Conservation (phyloP, 208 protist genomes). For the Vickermania ingenoplastis region DNA sequence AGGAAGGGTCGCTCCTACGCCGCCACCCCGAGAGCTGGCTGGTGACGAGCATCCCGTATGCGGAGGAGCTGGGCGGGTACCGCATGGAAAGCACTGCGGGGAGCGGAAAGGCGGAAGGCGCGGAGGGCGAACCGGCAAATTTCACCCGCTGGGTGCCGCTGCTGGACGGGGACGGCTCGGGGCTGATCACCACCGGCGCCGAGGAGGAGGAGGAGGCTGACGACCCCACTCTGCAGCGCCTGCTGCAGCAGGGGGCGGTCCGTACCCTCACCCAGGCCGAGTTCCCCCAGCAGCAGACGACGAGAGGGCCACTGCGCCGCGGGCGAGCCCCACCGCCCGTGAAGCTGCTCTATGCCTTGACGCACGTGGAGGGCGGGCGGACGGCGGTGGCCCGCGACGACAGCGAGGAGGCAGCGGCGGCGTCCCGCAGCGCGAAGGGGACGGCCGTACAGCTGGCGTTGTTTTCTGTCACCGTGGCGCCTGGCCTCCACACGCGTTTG, state of each 20-base stretch:
- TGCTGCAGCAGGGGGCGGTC: neutral
- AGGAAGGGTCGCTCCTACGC: no score
- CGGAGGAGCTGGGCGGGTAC: neutral
- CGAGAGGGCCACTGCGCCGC: neutral
- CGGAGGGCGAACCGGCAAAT: no score
- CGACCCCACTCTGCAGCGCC: neutral
- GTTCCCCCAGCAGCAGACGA: neutral
- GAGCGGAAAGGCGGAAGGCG: no score
- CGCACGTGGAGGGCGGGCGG: slow-evolving; percentile 4
- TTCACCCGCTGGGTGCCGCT: neutral
- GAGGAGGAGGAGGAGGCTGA: neutral
- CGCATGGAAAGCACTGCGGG: neutral
- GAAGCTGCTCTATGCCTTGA: slow-evolving; percentile 48
- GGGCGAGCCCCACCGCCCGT: slow-evolving; percentile 27
- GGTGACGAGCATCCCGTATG: neutral
- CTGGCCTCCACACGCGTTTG: slow-evolving; percentile 59
- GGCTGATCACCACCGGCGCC: neutral
- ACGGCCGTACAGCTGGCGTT: slow-evolving; percentile 16
- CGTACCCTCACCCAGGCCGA: neutral
- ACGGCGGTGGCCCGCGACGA: neutral
- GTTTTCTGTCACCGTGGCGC: slow-evolving; percentile 51
- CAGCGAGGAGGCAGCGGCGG: neutral
- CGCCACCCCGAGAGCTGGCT: neutral
- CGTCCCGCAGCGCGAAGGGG: neutral
- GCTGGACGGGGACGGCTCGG: neutral